Base-by-base conservation (phyloP, 495 filamentous ascomycete genomes). In the Penicillium coprophilum region DNA sequence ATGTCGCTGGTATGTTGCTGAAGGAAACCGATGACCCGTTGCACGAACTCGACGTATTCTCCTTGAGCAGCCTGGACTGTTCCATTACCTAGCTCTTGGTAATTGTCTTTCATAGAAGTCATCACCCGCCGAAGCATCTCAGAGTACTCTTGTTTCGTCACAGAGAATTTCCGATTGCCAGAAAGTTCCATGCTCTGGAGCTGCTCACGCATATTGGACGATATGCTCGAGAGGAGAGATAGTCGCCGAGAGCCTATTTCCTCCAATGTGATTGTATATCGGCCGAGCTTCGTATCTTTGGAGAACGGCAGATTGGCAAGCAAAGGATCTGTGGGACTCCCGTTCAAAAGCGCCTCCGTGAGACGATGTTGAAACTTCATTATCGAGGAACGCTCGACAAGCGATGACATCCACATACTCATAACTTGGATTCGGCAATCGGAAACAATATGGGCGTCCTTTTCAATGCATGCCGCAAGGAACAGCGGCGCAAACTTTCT, bases 311-410 rank as follows among this genome's bases (percentile, higher is more conserved):
- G 72, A 58, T 90, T 89, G 12, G 69, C 57, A 19, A 89, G 69
- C 17, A 90, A 57, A 0, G 78, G 77, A 56, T 86, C 75, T 1
- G 59, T 34, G 1, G 61, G 36, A 54, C 76, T 70, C 13, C 62
- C 63, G 53, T 86, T 86, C 38, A 88, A 55, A 20, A 90, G 51
- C 3, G 79, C 76, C 32, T 73, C 69, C 0, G 84, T 86, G 4
- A 88, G 72, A n/a, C 71, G 71, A 65, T 88, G 79, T 63, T 90
- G 87, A 56, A 81, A 88, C 56, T 87, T 87, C 38, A 90, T 73
- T 69, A 82, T 72, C 13, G 85, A 83, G 45, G 84, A 78, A 24
- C 87, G 74, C 57, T 90, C 87, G 5, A 85, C 82, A 20, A 91
- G 64, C n/a, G 76, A 81, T 24, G 76, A 71, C 40, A 88, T 60